Percentiles rank a stretch among this genome's conserved stretches.
These are phyloP conservation scores for Pseudogymnoascus sp. DNA, from an alignment of 2,329 filamentous ascomycete species.

Conservation along the genomic window DNA sequence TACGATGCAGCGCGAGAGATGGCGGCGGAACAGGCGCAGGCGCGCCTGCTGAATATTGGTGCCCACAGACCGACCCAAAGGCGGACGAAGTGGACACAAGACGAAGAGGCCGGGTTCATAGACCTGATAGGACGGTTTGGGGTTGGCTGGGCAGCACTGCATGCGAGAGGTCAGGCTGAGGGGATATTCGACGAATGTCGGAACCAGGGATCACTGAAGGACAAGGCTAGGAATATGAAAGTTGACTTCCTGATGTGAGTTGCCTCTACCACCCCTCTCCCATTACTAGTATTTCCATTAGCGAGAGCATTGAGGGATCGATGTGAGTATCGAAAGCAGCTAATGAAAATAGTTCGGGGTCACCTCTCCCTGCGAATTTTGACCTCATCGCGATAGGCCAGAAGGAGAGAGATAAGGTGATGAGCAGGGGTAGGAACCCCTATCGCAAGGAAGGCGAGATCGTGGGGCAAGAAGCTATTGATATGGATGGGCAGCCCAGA, in stretches of 20 bases:
- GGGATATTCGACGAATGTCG: slow-evolving; percentile 25
- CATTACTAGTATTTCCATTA: slow-evolving; percentile 10
- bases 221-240: slow-evolving; percentile 49
- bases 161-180: slow-evolving; percentile 25
- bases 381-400: slow-evolving; percentile 35
- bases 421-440: slow-evolving; percentile 22
- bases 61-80: slow-evolving; percentile 10
- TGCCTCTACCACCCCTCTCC: not conserved
- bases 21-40: not conserved
- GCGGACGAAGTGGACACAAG: slow-evolving; percentile 31
- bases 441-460: slow-evolving; percentile 12
- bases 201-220: slow-evolving; percentile 47
- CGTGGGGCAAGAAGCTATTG: slow-evolving; percentile 4
- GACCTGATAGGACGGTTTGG: slow-evolving; percentile 42
- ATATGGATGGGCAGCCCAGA: not conserved
- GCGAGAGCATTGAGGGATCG: not conserved
- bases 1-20: not conserved
- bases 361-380: slow-evolving; percentile 37
- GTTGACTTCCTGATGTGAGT: slow-evolving; percentile 38
- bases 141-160: slow-evolving; percentile 41
- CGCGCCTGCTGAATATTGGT: not conserved
- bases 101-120: slow-evolving; percentile 39
- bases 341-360: slow-evolving; percentile 23
- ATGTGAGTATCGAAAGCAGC: not conserved
- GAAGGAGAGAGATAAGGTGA: slow-evolving; percentile 33